Conservation (phyloP, 306 rosid genomes). For the Astragalus membranaceus region DNA sequence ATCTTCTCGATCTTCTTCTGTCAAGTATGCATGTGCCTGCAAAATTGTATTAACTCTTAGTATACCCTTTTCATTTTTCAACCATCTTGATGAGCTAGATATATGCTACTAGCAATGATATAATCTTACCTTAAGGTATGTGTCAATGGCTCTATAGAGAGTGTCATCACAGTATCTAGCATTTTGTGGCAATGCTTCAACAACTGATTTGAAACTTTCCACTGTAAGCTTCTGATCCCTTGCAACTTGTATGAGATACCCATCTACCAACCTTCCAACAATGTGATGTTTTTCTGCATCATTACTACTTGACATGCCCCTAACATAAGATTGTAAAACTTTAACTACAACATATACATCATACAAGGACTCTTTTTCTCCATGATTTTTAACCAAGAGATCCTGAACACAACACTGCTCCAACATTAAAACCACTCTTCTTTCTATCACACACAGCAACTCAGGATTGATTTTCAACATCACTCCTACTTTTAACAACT, state of each 20-base stretch:
- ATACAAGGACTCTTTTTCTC: slow-evolving; percentile 31
- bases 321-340: slow-evolving; percentile 45
- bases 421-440: slow-evolving; percentile 49
- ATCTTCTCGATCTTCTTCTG: slow-evolving; percentile 50
- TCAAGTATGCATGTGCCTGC: slow-evolving; percentile 59
- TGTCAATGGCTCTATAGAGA: slow-evolving; percentile 44
- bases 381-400: slow-evolving; percentile 54
- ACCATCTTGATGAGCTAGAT: background rate
- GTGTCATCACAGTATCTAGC: slow-evolving; percentile 35
- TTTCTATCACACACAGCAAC: slow-evolving; percentile 37
- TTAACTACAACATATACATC: slow-evolving; percentile 46
- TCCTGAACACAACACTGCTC: slow-evolving; percentile 48
- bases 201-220: slow-evolving; percentile 48
- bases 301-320: slow-evolving; percentile 23
- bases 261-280: slow-evolving; percentile 72
- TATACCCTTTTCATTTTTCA: background rate
- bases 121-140: slow-evolving; percentile 36
- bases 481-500: slow-evolving; percentile 51
- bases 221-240: slow-evolving; percentile 51
- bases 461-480: slow-evolving; percentile 38
- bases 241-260: slow-evolving; percentile 56
- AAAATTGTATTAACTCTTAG: background rate
- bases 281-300: slow-evolving; percentile 29
- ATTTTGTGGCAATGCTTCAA: slow-evolving; percentile 41
- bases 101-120: background rate